Evolutionary conservation across 306 rosid genomes (phyloP).

Genomic region (Calophaca sinica): DNA sequence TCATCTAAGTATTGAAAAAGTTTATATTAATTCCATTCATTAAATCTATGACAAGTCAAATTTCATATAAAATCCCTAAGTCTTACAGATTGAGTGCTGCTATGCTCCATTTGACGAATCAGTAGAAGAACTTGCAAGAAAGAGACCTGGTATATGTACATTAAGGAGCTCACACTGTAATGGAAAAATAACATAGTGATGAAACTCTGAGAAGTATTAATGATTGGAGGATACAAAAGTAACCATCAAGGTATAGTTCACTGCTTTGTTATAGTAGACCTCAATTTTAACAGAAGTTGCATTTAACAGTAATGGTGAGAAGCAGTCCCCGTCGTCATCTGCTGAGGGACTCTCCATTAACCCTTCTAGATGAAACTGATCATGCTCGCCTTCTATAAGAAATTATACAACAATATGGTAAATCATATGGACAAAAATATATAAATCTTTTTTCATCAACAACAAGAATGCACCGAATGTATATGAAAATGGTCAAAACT

Average conservation of each 20-base stretch:
- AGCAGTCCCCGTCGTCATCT: slow-evolving; percentile 86
- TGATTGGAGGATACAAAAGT: slow-evolving; percentile 89
- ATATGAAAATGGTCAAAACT: slow-evolving; percentile 9
- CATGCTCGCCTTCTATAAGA: slow-evolving; percentile 68
- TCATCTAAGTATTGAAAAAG: background rate
- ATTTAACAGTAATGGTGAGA: slow-evolving; percentile 78
- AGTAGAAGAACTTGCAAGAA: slow-evolving; percentile 93
- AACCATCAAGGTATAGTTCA: slow-evolving; percentile 97
- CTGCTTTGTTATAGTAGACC: slow-evolving; percentile 94
- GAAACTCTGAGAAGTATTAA: slow-evolving; percentile 22
- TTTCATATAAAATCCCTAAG: slow-evolving; percentile 37
- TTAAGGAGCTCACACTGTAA: slow-evolving; percentile 59
- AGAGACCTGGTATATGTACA: slow-evolving; percentile 64
- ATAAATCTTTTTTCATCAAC: background rate
- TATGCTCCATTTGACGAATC: slow-evolving; percentile 97
- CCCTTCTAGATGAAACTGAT: slow-evolving; percentile 76
- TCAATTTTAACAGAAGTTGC: slow-evolving; percentile 88
- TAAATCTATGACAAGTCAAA: background rate
- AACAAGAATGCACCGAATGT: slow-evolving; percentile 18
- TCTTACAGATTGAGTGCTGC: slow-evolving; percentile 97
- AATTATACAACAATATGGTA: slow-evolving; percentile 39
- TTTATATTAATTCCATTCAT: slow-evolving; percentile 22
- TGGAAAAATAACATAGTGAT: slow-evolving; percentile 38
- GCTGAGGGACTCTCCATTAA: slow-evolving; percentile 90
- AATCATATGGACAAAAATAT: slow-evolving; percentile 24